Evolutionary conservation across 371 early-diverging fungal species (phyloP).

Genomic region (Mortierella sp.): DNA sequence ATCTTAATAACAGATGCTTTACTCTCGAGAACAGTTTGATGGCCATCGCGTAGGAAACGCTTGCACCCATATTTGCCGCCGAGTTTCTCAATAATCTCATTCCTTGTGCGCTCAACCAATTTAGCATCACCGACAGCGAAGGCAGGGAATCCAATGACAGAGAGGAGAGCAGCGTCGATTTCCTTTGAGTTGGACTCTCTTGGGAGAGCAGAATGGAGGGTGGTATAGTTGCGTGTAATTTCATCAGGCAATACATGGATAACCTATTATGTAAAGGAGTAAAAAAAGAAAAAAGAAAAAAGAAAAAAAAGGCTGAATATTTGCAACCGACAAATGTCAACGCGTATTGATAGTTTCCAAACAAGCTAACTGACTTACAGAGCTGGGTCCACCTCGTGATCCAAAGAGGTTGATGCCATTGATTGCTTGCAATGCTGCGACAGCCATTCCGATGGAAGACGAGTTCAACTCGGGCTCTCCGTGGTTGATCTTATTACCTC

Average conservation of each 20-base stretch:
- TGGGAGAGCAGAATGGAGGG: conserved; percentile 86
- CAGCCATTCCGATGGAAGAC: conserved; percentile 93
- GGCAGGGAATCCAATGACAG: conserved; percentile 91
- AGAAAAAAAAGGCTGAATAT: background rate
- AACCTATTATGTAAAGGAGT: conserved; percentile 56
- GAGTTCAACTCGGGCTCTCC: conserved; percentile 92
- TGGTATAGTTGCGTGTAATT: conserved; percentile 86
- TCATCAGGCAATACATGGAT: conserved; percentile 92
- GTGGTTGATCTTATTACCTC: conserved; percentile 93
- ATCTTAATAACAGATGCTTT: conserved; percentile 7
- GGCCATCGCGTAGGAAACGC: conserved; percentile 92
- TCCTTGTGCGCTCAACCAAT: conserved; percentile 73
- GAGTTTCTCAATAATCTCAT: conserved; percentile 86
- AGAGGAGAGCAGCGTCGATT: conserved; percentile 88
- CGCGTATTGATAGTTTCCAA: background rate
- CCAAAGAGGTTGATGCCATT: conserved; percentile 93
- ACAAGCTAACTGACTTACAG: conserved; percentile 65
- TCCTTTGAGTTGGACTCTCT: conserved; percentile 92
- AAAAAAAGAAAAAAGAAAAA: background rate
- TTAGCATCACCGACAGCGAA: conserved; percentile 86
- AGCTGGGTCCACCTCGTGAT: conserved; percentile 83
- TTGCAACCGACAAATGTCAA: background rate
- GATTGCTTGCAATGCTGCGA: conserved; percentile 90
- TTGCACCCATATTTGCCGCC: conserved; percentile 90
- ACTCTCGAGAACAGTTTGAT: conserved; percentile 85